Percentiles rank a stretch among this genome's conserved stretches.
Evolutionary conservation across 2,329 filamentous ascomycete species (phyloP).

Genomic region (Dothistroma pini): DNA sequence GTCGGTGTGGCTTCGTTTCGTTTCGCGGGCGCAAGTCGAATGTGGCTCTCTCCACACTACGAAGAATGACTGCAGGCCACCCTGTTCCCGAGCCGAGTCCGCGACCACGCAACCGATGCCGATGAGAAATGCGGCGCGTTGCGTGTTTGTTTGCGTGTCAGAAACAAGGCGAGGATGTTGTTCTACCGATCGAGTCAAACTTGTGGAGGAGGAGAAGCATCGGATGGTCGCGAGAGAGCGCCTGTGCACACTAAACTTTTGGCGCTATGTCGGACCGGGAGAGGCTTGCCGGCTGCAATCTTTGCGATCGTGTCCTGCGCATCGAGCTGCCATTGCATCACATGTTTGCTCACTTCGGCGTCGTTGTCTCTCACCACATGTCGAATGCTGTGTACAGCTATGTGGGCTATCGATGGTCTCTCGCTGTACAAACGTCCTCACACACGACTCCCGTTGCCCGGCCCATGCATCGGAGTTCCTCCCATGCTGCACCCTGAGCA

Average conservation of each 20-base stretch:
- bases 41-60: background rate
- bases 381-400: background rate
- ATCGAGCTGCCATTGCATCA: background rate
- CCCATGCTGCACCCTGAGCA: conserved; percentile 1
- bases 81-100: background rate
- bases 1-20: background rate
- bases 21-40: conserved; percentile 4
- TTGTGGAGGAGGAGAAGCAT: background rate
- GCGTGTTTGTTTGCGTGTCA: background rate
- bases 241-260: background rate
- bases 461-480: background rate
- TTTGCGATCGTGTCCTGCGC: background rate
- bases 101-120: background rate
- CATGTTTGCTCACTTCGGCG: background rate
- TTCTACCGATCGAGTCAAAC: background rate
- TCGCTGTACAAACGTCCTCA: background rate
- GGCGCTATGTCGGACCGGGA: background rate
- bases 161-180: background rate
- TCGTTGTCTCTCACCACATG: background rate
- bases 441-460: background rate
- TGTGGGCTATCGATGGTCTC: background rate
- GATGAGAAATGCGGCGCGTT: background rate
- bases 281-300: too few species aligned
- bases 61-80: background rate
- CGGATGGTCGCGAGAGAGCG: background rate